A percentile compares a stretch with the other conserved stretches of the same genome.
Evolutionary conservation across 805 yeast genomes (phyloP).

Genomic region (Saitoella complicata): DNA sequence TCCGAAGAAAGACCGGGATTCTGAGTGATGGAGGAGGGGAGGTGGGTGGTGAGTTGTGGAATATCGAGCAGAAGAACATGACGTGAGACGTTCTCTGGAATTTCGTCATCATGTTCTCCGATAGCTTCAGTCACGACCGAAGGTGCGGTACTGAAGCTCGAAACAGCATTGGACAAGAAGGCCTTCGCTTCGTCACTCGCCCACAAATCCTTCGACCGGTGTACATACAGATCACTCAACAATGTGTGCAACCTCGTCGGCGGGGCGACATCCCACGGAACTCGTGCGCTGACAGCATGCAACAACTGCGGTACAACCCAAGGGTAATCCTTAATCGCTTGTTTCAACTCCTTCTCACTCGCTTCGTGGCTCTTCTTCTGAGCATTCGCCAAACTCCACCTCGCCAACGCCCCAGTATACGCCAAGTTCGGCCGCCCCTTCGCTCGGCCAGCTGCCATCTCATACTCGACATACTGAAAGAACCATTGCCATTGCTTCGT

Average conservation of each 20-base stretch:
- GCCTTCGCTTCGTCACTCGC: conserved; percentile 7
- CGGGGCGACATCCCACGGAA: conserved; percentile 6
- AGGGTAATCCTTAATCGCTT: conserved; percentile 43
- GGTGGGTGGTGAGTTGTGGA: conserved; percentile 9
- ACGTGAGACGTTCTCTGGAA: conserved; percentile 13
- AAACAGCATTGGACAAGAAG: conserved; percentile 6
- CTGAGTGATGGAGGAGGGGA: conserved; percentile 8
- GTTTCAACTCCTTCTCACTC: conserved; percentile 33
- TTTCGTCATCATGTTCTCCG: conserved; percentile 2
- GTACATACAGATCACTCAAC: conserved; percentile 11
- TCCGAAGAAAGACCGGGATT: background rate
- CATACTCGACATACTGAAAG: conserved; percentile 39
- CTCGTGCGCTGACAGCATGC: conserved; percentile 24
- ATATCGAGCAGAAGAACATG: conserved; percentile 16
- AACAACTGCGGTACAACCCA: conserved; percentile 37
- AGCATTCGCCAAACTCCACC: conserved; percentile 19
- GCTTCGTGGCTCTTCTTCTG: conserved; percentile 20
- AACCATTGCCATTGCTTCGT: conserved; percentile 50
- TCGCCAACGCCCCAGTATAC: conserved; percentile 47
- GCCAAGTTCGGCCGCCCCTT: conserved; percentile 65
- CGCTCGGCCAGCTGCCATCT: conserved; percentile 38
- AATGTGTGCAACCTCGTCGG: conserved; percentile 12
- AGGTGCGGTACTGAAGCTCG: background rate
- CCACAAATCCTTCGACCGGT: conserved; percentile 15
- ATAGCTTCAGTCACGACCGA: conserved; percentile 5